Percentiles rank a stretch among this genome's conserved stretches.
These are phyloP conservation scores for Fusarium abutilonis DNA, from an alignment of 2,329 filamentous ascomycete species.

Conservation along the genomic window DNA sequence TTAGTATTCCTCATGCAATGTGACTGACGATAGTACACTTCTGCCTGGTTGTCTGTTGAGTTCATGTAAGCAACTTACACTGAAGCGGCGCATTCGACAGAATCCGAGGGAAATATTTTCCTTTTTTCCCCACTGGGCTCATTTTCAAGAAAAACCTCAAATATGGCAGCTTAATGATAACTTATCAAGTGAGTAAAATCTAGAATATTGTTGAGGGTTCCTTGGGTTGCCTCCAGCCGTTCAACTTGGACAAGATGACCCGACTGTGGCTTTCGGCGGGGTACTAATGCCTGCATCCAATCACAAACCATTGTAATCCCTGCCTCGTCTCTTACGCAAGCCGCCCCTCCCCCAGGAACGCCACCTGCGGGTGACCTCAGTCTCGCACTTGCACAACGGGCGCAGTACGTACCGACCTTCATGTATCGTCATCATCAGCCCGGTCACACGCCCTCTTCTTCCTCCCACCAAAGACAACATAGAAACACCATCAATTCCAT, in stretches of 20 bases:
- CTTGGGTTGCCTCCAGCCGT: conserved; percentile 24
- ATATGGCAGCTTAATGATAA: neutral
- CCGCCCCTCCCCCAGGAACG: conserved; percentile 31
- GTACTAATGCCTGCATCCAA: conserved; percentile 17
- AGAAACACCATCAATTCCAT: conserved; percentile 16
- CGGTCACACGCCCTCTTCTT: conserved; percentile 28
- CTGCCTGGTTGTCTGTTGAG: conserved; percentile 15
- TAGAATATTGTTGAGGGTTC: neutral
- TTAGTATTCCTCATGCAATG: neutral
- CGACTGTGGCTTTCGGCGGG: conserved; percentile 29
- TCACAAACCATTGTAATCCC: neutral
- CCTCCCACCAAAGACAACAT: conserved; percentile 15
- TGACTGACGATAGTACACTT: neutral
- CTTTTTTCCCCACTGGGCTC: neutral
- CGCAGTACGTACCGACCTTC: conserved; percentile 11
- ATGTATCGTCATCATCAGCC: conserved; percentile 38
- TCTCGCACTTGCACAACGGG: conserved; percentile 5
- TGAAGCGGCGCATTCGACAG: neutral
- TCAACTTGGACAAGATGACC: conserved; percentile 27
- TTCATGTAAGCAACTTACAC: conserved; percentile 5
- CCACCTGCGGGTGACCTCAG: conserved; percentile 37
- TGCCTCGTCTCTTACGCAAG: conserved; percentile 37
- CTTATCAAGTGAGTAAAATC: neutral
- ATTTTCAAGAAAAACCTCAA: neutral
- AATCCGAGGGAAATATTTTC: neutral